Evolutionary conservation across 2,329 filamentous ascomycete species (phyloP), one percentile per base, ranked within the genome.

Genomic region (Pseudomassariella vexata): DNA sequence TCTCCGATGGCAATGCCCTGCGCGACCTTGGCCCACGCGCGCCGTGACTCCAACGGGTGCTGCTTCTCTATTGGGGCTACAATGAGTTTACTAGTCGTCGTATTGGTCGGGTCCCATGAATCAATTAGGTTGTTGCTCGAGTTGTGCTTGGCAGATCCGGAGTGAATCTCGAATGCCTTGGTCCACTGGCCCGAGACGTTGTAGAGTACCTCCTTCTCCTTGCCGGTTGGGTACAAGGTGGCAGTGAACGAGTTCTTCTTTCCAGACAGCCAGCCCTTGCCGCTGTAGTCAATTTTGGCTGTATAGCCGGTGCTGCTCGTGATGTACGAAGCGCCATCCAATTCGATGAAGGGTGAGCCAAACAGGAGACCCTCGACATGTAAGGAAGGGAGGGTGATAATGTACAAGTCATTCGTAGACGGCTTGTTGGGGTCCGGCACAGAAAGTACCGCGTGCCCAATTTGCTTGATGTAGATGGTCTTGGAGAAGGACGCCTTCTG

Each of bases 1-100:
- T 95, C 81, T 16, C 83, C 83, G 37, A 66, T 68, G n/a, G 66
- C 59, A 36, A 95, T 82, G 16, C 79, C 84, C 3, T 70, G 66
- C 0, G 85, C 80, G 3, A 95, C 87, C 40, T 81, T 81, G 19
- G 66, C 66, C 88, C 88, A 95, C 1, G 88, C 88, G 23, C 77
- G 72, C 9, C 87, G 73, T 7, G 82, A 84, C 62, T 95, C 88
- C 49, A 86, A 79, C 2, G 82, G 73, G 42, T 90, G 84, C 59
- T 94, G 86, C 37, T 82, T 57, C 23, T 83, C 77, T 6, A 84
- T 48, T 0, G 80, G 73, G 3, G 44, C 47, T 2, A 64, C 44
- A 3, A 54, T 52, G 19, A 66, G 49, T 35, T 49, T 40, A 35
- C 42, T 45, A 24, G 30, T 39, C 4, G 38, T 43, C 19, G 20